These are phyloP conservation scores for Quercus agrifolia DNA, from an alignment of 306 rosid genomes.

Conservation along the genomic window DNA sequence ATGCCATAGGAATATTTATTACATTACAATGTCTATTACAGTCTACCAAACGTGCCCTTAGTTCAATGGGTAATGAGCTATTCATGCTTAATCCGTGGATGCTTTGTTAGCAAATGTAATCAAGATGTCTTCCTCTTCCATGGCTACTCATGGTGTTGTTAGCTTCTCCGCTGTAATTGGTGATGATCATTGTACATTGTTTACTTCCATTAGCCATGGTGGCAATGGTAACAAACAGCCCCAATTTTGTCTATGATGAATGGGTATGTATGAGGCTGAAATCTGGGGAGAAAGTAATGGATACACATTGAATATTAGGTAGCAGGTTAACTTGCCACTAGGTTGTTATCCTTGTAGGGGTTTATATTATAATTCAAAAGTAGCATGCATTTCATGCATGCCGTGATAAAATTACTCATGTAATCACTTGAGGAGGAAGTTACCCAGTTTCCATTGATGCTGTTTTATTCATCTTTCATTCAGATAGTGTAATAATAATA, in stretches of 20 bases:
- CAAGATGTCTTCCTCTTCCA: not conserved
- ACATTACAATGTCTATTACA: too few species aligned
- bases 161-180: not conserved
- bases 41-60: not conserved
- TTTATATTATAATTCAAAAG: not conserved
- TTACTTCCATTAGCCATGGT: too few species aligned
- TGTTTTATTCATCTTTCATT: too few species aligned
- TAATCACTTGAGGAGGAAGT: not conserved
- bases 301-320: not conserved
- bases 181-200: not conserved
- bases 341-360: not conserved
- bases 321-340: not conserved
- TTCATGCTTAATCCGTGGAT: not conserved
- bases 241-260: not conserved
- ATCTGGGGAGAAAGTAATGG: not conserved
- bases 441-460: not conserved
- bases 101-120: not conserved
- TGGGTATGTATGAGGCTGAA: not conserved
- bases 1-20: too few species aligned
- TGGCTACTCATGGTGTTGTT: not conserved
- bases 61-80: not conserved
- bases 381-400: not conserved
- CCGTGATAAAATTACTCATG: not conserved
- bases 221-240: not conserved
- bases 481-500: too few species aligned